phyloP scores from a whole-genome alignment of 2,329 filamentous ascomycete species.

The Biscogniauxia sp. region DNA sequence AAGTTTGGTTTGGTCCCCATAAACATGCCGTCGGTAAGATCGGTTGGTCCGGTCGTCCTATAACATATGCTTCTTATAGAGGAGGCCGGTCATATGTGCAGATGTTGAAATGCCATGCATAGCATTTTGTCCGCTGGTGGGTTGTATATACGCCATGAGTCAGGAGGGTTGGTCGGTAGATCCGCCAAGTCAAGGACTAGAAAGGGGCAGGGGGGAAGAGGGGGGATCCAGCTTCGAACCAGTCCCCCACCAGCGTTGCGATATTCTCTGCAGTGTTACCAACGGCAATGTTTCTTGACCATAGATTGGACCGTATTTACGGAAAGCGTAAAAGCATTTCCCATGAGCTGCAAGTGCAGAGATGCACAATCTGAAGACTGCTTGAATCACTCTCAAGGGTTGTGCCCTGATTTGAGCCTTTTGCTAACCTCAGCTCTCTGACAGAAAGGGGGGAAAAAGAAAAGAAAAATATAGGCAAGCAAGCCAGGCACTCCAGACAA shows the following conservation, averaged over 20 bases:
- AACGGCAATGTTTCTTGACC: background rate
- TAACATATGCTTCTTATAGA: background rate
- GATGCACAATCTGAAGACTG: background rate
- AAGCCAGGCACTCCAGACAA: background rate
- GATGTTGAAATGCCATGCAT: background rate
- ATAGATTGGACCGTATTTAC: background rate
- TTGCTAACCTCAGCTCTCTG: background rate
- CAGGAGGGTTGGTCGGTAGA: background rate
- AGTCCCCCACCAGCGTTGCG: background rate
- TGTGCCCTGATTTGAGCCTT: background rate
- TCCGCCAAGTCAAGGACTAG: background rate
- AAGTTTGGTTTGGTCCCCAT: slow-evolving; percentile 1
- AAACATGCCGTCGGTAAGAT: background rate
- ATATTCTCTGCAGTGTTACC: background rate
- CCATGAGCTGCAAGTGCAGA: background rate
- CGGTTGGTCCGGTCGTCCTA: background rate
- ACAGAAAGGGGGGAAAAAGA: background rate
- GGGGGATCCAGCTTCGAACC: too few species aligned
- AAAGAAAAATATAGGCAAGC: background rate
- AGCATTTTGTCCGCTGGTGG: background rate
- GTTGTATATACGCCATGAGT: background rate
- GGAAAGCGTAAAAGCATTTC: background rate
- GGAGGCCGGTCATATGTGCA: background rate
- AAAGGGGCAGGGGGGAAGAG: background rate
- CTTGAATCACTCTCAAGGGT: background rate